Conservation (phyloP, 2,329 filamentous ascomycete species). For the Leptographium wingfieldii region DNA sequence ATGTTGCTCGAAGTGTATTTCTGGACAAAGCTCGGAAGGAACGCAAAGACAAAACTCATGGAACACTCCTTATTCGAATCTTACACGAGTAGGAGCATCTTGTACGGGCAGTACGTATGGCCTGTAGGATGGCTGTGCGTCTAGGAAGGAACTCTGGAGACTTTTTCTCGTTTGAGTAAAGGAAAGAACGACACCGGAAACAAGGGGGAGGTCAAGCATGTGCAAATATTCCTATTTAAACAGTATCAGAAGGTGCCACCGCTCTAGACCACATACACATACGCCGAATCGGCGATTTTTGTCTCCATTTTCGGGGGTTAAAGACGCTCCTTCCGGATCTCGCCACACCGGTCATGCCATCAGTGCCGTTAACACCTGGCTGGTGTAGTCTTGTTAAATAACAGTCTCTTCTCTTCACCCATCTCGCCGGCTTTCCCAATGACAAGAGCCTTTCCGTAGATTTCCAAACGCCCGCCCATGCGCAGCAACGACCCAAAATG, state of each 20-base stretch:
- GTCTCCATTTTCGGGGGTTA: not conserved
- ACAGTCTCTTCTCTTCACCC: not conserved
- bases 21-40: not conserved
- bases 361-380: not conserved
- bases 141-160: not conserved
- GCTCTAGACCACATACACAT: not conserved
- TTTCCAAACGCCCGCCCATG: slow-evolving; percentile 11
- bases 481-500: slow-evolving; percentile 3
- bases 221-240: not conserved
- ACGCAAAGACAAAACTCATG: not conserved
- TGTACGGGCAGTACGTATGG: not conserved
- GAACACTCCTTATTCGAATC: not conserved
- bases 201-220: not conserved
- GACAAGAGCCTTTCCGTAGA: slow-evolving; percentile 1
- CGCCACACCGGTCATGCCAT: not conserved
- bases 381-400: not conserved
- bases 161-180: too few species aligned
- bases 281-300: not conserved
- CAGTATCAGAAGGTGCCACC: not conserved
- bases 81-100: not conserved
- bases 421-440: not conserved
- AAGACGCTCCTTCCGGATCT: not conserved
- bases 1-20: not conserved
- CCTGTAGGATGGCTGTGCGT: not conserved
- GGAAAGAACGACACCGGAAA: not conserved